Evolutionary conservation across 768 basidiomycete species (phyloP), one percentile per base, ranked within the genome.

Genomic region (Hirschioporus abietinus): DNA sequence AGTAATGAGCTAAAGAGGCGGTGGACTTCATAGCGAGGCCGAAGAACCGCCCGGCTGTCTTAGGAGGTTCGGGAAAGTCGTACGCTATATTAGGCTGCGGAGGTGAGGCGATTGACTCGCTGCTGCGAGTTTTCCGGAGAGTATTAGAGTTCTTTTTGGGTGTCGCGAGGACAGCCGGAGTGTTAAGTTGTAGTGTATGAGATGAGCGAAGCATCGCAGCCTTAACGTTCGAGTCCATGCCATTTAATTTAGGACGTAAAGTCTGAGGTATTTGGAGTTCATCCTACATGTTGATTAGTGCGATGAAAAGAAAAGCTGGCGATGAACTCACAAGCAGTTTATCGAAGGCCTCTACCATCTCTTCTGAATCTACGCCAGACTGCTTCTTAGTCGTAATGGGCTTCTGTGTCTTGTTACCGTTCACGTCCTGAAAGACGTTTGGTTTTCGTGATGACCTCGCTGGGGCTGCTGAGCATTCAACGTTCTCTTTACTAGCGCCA

Each of bases 181-280:
- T 81, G 59, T n/a, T 23, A 8, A 80, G 75, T 23, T 82, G 77
- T 74, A 92, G 79, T 27, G 84, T 83, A 34, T 89, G 87, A 0
- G 93, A 93, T 0, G 92, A 93, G 74, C 92, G 93, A 66, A 96
- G 80, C 92, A 96, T 95, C 15, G 91, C 92, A 5, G 91, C 93
- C 74, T 96, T 96, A 63, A 96, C 91, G 0, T 89, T 87, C 0
- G 88, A 78, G 66, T 96, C 92, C 85, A 96, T 92, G 18, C 86
- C 87, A 62, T 82, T 81, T 20, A 96, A 85, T 76, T 93, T 93
- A 1, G 88, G 89, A 8, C 94, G 85, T 25, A 95, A 79, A 1
- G 85, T 86, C 7, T 84, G 78, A 3, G 94, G 94, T 24, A 96
- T 93, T 77, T 96, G 93, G 64, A 96, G 86, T 67, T 94, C 92